phyloP scores from a whole-genome alignment of 2,329 filamentous ascomycete species.

The Fusarium sp. region DNA sequence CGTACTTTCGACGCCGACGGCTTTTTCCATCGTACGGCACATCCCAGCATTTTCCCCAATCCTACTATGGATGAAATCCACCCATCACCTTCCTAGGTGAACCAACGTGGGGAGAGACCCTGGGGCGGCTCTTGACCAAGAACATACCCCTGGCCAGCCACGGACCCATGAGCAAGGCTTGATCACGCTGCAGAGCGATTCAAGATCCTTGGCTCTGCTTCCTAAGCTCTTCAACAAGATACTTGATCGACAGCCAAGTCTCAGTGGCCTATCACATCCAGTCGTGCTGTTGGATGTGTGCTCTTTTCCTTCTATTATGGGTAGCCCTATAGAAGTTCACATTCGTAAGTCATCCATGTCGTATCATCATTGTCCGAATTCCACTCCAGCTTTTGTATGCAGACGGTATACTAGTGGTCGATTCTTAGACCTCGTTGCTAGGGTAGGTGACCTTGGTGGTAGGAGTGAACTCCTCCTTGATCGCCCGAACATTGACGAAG shows the following conservation, averaged over 20 bases:
- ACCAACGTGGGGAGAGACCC: conserved; percentile 41
- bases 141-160: conserved; percentile 28
- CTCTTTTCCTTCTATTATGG: conserved; percentile 6
- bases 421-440: conserved; percentile 70
- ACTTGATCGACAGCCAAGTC: conserved; percentile 7
- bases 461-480: conserved; percentile 79
- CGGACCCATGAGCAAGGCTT: conserved; percentile 24
- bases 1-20: conserved; percentile 19
- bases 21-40: conserved; percentile 11
- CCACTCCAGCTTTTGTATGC: neutral
- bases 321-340: neutral
- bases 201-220: conserved; percentile 23
- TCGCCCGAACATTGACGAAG: conserved; percentile 72
- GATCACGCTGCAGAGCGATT: conserved; percentile 23
- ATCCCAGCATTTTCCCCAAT: conserved; percentile 17
- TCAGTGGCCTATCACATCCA: conserved; percentile 1
- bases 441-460: conserved; percentile 73
- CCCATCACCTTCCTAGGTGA: conserved; percentile 40
- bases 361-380: conserved; percentile 7
- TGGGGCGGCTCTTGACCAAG: conserved; percentile 28
- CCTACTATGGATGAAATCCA: conserved; percentile 31
- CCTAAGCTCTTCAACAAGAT: conserved; percentile 2
- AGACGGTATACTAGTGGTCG: neutral
- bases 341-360: conserved; percentile 19
- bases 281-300: conserved; percentile 10